These are phyloP conservation scores for Trichopus zeylanicus DNA, from an alignment of 116 monocot species.

Conservation along the genomic window DNA sequence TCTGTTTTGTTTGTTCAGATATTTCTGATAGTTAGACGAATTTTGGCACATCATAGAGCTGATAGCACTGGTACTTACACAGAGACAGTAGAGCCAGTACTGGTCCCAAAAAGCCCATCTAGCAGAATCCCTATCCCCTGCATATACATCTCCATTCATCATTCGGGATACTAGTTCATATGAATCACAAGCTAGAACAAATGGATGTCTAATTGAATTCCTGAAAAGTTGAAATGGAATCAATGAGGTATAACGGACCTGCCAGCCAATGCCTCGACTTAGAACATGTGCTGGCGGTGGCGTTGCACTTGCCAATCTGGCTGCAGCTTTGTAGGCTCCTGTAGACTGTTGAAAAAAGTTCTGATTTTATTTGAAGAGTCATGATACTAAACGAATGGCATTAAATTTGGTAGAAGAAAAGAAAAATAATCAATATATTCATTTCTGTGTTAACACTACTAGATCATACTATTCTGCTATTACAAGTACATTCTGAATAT, in stretches of 20 bases:
- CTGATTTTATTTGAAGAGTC: too few species aligned
- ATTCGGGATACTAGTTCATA: too few species aligned
- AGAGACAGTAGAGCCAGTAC: slow-evolving; percentile 82
- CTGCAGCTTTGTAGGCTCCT: slow-evolving; percentile 78
- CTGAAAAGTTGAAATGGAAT: too few species aligned
- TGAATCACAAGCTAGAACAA: too few species aligned
- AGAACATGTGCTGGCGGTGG: slow-evolving; percentile 92
- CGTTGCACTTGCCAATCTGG: slow-evolving; percentile 88
- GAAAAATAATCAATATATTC: too few species aligned
- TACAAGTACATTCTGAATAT: too few species aligned
- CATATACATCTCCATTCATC: neutral
- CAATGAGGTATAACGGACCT: too few species aligned
- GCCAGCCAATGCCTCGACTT: slow-evolving; percentile 93
- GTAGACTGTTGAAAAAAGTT: slow-evolving; percentile 47
- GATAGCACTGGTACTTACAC: slow-evolving; percentile 54
- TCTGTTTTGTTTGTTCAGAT: slow-evolving; percentile 19
- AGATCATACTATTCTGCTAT: too few species aligned
- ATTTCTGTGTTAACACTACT: too few species aligned
- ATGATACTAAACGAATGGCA: neutral
- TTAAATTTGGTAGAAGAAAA: too few species aligned
- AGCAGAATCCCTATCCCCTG: slow-evolving; percentile 90
- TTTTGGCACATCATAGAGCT: neutral
- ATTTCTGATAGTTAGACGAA: neutral
- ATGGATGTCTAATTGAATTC: too few species aligned
- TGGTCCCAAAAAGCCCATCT: slow-evolving; percentile 88